Base-by-base conservation (phyloP, 2,329 filamentous ascomycete species). In the Fusarium dlaminii region DNA sequence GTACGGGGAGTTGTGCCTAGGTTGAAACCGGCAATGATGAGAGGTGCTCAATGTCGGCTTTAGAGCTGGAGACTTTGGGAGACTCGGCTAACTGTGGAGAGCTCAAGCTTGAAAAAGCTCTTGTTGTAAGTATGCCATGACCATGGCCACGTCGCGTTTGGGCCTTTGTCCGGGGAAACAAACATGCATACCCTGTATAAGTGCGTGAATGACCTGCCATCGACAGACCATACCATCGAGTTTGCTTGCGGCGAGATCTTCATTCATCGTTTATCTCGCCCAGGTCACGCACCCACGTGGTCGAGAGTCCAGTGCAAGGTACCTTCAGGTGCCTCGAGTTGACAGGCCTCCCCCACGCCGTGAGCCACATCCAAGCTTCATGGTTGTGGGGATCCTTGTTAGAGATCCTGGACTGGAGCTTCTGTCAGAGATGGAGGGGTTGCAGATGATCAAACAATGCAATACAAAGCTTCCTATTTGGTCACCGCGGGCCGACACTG, bases 61-160 rank as follows among this genome's bases (percentile, higher is more conserved):
- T 36, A n/a, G 40, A 55, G 27, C 39, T 32, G 15, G 45, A 58
- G 32, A 61, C 27, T 60, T 60, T 59, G 29, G 29, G 27, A 39
- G 45, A 14, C 34, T 61, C 72, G 71, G 72, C 58, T 74, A 74
- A 74, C 56, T 72, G 72, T 74, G 71, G 72, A 72, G 72, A 72
- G 71, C 70, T 71, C 27, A 52, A 68, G 55, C 54, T 61, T 61
- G 24, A n/a, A 46, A 43, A 40, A 61, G 66, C 45, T 73, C 52
- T 51, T 24, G 22, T n/a, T n/a, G n/a, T n/a, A n/a, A n/a, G n/a
- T 24, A 24, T 51, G 48, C 30, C 32, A 52, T 15, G 49, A 14
- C 32, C 45, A n/a, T 30, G 15, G 18, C 22, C 22, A 34, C 32
- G 36, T 39, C 36, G 42, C 36, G 18, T 46, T n/a, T 30, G 29